A percentile compares a stretch with the other conserved stretches of the same genome.
Evolutionary conservation across 495 filamentous ascomycete species (phyloP).

Genomic region (Aspergillus incahuasiensis): DNA sequence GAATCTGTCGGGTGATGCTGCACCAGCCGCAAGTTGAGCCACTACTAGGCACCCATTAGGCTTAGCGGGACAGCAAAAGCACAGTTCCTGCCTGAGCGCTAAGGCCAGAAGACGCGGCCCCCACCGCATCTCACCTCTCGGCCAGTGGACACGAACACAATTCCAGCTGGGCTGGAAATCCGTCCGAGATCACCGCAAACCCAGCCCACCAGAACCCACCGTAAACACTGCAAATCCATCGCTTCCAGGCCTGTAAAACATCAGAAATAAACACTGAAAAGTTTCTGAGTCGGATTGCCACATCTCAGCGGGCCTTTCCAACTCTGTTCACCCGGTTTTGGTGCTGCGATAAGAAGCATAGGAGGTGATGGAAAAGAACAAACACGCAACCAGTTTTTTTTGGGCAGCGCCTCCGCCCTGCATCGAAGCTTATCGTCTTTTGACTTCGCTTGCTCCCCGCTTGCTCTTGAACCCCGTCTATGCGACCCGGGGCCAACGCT

Average conservation of each 20-base stretch:
- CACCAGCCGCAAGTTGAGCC: constrained; percentile 11
- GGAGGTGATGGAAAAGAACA: constrained; percentile 4
- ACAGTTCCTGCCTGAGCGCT: constrained; percentile 16
- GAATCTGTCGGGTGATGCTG: background rate
- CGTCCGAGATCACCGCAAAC: constrained; percentile 2
- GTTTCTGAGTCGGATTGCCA: background rate
- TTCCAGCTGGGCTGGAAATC: background rate
- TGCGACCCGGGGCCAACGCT: constrained; percentile 14
- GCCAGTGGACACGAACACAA: background rate
- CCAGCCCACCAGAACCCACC: constrained; percentile 1
- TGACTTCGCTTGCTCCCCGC: constrained; percentile 33
- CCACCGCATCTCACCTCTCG: background rate
- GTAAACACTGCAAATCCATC: background rate
- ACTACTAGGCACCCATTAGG: constrained; percentile 9
- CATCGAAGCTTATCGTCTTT: constrained; percentile 31
- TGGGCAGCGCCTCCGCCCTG: background rate
- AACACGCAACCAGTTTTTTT: constrained; percentile 6
- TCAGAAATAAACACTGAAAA: background rate
- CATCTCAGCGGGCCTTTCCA: background rate
- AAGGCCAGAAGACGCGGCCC: background rate
- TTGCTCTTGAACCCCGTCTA: constrained; percentile 23
- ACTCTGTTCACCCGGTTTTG: background rate
- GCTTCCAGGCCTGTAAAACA: background rate
- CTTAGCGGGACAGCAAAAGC: constrained; percentile 1
- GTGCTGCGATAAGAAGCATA: background rate